Evolutionary conservation across 2,329 filamentous ascomycete species (phyloP), one percentile per base, ranked within the genome.

Genomic region (Sclerotinia spermophila): DNA sequence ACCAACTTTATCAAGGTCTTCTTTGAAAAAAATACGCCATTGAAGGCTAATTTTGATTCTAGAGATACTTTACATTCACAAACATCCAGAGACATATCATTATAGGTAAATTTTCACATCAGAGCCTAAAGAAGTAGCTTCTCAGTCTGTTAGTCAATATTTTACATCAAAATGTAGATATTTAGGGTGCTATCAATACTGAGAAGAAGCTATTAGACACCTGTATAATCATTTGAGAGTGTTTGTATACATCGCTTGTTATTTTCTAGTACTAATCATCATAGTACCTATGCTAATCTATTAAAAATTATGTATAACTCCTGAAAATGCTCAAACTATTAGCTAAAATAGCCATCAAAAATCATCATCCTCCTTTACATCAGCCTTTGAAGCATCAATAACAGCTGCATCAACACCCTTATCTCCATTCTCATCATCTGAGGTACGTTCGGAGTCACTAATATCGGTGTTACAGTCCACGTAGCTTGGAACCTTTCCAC

Each of bases 371-470:
- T n/a, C n/a, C n/a, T n/a, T n/a, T n/a, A n/a, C n/a, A n/a, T n/a
- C n/a, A 13, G 48, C 24, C 61, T 40, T n/a, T 17, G 2, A 27
- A 13, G 30, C 8, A 65, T 10, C 61, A 51, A 8, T 27, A 3
- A 38, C 61, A 51, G 35, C 61, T 15, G 10, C 1, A 51, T 13
- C n/a, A 27, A 24, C 19, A 27, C 40, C 8, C 7, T 40, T 30
- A 10, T n/a, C 13, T 24, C 33, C 61, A 65, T 53, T 40, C 27
- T 56, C 45, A 35, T 64, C 58, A 33, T 69, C 67, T 21, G 38
- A 45, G 17, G 8, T 33, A 13, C 11, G 19, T 21, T 68, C 53
- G 3, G 67, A 64, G n/a, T 61, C 55, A 60, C 67, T 68, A 10
- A 69, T 11, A 21, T 69, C 67, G 1, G 56, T 64, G 1, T 64